A percentile compares a stretch with the other conserved stretches of the same genome.
These are phyloP conservation scores for Colletotrichum echinochloae DNA, from an alignment of 2,329 filamentous ascomycete species.

Conservation along the genomic window DNA sequence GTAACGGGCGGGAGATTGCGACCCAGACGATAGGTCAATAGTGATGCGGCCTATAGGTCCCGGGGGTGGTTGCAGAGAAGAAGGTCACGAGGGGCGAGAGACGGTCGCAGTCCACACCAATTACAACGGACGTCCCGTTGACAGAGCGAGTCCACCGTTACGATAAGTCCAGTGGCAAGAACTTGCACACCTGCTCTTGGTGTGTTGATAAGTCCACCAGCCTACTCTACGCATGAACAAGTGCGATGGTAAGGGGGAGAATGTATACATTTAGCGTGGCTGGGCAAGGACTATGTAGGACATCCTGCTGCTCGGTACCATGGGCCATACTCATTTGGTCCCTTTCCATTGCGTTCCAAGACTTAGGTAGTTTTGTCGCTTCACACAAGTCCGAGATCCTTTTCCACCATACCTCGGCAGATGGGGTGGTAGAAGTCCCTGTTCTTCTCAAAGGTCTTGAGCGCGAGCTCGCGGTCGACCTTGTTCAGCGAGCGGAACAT, in stretches of 20 bases:
- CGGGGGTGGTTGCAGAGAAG: not conserved
- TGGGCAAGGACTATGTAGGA: not conserved
- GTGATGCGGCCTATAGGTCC: not conserved
- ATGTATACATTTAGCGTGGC: not conserved
- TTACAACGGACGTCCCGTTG: not conserved
- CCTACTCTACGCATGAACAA: not conserved
- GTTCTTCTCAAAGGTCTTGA: slow-evolving; percentile 87
- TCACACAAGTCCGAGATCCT: slow-evolving; percentile 70
- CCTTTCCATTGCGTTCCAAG: not conserved
- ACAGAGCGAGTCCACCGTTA: not conserved
- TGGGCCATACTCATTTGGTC: too few relatives aligned
- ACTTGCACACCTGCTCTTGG: not conserved
- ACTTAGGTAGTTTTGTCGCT: not conserved
- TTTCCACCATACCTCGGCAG: slow-evolving; percentile 86
- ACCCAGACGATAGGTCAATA: not conserved
- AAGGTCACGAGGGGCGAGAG: not conserved
- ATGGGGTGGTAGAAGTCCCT: slow-evolving; percentile 97
- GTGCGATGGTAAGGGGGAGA: not conserved
- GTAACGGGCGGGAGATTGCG: not conserved
- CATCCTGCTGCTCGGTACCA: not conserved
- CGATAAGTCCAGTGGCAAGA: not conserved
- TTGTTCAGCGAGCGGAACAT: slow-evolving; percentile 82
- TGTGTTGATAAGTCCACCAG: not conserved
- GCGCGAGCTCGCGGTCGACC: slow-evolving; percentile 78
- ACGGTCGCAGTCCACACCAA: not conserved